Percentiles rank a stretch among this genome's conserved stretches.
These are phyloP conservation scores for Zygosaccharomyces lentus DNA, from an alignment of 805 yeast genomes.

Conservation along the genomic window DNA sequence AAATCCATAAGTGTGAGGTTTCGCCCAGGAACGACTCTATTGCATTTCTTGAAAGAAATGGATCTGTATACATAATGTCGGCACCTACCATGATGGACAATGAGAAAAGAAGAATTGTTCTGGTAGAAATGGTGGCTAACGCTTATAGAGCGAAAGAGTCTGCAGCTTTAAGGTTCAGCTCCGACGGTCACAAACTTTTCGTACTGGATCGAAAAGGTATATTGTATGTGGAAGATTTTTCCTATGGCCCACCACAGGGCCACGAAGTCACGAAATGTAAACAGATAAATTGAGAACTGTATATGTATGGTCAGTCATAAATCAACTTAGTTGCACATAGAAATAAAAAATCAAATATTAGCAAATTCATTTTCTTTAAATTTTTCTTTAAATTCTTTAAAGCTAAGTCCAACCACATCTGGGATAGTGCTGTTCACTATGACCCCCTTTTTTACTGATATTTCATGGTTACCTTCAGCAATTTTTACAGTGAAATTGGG, in stretches of 20 bases:
- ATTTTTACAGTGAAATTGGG: slow-evolving; percentile 64
- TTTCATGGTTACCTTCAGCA: slow-evolving; percentile 32
- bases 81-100: slow-evolving; percentile 56
- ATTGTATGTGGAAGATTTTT: slow-evolving; percentile 76
- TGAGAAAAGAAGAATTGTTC: slow-evolving; percentile 44
- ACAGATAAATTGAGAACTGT: slow-evolving; percentile 38
- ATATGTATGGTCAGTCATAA: not conserved
- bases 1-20: slow-evolving; percentile 66
- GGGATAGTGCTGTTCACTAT: slow-evolving; percentile 17
- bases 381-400: slow-evolving; percentile 15
- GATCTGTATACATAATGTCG: slow-evolving; percentile 64
- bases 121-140: slow-evolving; percentile 73
- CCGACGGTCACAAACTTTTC: slow-evolving; percentile 75
- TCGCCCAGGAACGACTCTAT: slow-evolving; percentile 86
- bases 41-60: slow-evolving; percentile 75
- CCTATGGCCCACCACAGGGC: slow-evolving; percentile 75
- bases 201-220: slow-evolving; percentile 79
- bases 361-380: not conserved
- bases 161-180: slow-evolving; percentile 73
- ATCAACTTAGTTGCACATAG: not conserved
- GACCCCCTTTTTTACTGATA: slow-evolving; percentile 51
- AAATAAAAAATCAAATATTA: not conserved
- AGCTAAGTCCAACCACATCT: slow-evolving; percentile 16
- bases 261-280: slow-evolving; percentile 65
- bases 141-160: slow-evolving; percentile 69